Conservation (phyloP, 202 grass and related monocot genomes). For the Eragrostis tef region DNA sequence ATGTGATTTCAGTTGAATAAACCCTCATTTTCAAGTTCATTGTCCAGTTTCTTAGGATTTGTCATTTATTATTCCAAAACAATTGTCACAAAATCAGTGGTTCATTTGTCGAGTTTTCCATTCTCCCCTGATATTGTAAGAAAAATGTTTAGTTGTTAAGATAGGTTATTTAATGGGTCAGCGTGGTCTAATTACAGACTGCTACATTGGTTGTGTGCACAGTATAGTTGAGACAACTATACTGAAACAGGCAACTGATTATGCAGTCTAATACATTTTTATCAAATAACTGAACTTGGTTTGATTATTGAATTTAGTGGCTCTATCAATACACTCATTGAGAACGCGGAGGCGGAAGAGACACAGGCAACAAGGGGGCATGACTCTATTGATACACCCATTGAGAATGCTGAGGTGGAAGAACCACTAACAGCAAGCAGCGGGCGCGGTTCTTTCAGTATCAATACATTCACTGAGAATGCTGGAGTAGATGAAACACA, state of each 20-base stretch:
- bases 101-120: background rate
- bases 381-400: background rate
- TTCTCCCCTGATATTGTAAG: background rate
- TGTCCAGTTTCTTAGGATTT: background rate
- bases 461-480: background rate
- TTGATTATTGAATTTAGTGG: background rate
- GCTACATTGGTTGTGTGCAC: background rate
- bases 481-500: slow-evolving; percentile 4
- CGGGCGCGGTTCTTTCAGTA: background rate
- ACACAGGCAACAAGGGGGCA: background rate
- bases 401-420: background rate
- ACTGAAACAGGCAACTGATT: too few relatives aligned
- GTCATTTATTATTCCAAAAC: background rate
- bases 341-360: background rate
- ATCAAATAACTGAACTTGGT: background rate
- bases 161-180: background rate
- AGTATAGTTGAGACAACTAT: background rate
- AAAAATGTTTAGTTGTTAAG: background rate
- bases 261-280: background rate
- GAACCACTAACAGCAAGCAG: background rate
- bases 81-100: background rate
- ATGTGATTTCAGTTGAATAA: background rate
- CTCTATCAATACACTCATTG: background rate
- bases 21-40: background rate
- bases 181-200: background rate